Conservation (phyloP, 257 asterid species). For the Nicotiana undulata region DNA sequence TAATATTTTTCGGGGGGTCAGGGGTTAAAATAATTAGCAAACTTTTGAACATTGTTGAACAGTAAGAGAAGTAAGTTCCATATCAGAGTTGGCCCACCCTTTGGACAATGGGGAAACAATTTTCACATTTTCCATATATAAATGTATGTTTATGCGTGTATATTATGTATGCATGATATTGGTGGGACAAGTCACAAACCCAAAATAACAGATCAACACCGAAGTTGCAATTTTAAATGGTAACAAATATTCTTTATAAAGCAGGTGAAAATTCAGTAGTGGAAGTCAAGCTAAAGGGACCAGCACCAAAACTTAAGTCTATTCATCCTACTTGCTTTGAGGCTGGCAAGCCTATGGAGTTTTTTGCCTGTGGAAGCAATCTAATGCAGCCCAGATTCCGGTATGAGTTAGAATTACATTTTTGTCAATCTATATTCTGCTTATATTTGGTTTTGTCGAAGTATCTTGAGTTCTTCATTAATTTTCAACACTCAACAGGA, state of each 20-base stretch:
- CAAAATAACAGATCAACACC: neutral
- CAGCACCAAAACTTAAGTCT: slow-evolving; percentile 69
- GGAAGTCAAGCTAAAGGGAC: slow-evolving; percentile 53
- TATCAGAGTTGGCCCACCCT: neutral
- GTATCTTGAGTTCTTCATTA: neutral
- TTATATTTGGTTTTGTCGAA: neutral
- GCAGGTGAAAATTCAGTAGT: slow-evolving; percentile 58
- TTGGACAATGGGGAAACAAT: neutral
- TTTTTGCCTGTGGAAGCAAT: slow-evolving; percentile 78
- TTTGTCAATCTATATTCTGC: neutral
- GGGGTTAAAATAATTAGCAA: neutral
- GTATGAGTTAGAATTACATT: slow-evolving; percentile 25
- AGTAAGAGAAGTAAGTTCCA: neutral
- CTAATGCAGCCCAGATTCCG: slow-evolving; percentile 72
- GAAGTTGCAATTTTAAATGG: slow-evolving; percentile 8
- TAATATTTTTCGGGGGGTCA: neutral
- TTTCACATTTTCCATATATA: neutral
- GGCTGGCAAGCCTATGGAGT: slow-evolving; percentile 90
- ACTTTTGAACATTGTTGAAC: neutral
- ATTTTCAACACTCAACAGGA: neutral
- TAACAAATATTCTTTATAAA: slow-evolving; percentile 19
- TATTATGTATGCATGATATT: neutral
- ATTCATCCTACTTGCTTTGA: slow-evolving; percentile 75
- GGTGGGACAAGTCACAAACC: neutral
- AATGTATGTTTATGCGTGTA: neutral